Percentiles rank a stretch among this genome's conserved stretches.
phyloP scores from a whole-genome alignment of 345 rosid species.

The Laguncularia racemosa region DNA sequence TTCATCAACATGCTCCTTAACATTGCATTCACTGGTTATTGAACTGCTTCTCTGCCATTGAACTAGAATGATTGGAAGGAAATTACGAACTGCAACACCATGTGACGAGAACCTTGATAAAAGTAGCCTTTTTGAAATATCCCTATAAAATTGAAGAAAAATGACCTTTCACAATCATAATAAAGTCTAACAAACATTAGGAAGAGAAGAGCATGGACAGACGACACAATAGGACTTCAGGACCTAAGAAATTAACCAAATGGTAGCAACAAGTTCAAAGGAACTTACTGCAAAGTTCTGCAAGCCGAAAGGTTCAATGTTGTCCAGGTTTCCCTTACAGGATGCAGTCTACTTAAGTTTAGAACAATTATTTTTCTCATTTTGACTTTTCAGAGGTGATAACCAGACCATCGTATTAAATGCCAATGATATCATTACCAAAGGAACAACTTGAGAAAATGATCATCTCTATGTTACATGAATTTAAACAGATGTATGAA shows the following conservation, averaged over 20 bases:
- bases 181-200: neutral
- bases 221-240: neutral
- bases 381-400: too few relatives aligned
- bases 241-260: neutral
- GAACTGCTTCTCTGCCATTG: constrained; percentile 38
- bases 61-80: constrained; percentile 53
- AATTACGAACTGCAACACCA: constrained; percentile 35
- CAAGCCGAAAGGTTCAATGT: too few relatives aligned
- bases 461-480: too few relatives aligned
- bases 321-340: too few relatives aligned
- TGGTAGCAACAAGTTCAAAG: too few relatives aligned
- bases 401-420: too few relatives aligned
- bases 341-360: too few relatives aligned
- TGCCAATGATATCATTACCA: too few relatives aligned
- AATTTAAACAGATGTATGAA: too few relatives aligned
- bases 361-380: too few relatives aligned
- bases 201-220: neutral
- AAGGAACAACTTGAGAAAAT: too few relatives aligned
- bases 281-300: too few relatives aligned
- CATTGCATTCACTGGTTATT: constrained; percentile 18
- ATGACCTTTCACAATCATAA: neutral
- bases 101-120: constrained; percentile 57
- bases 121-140: constrained; percentile 42
- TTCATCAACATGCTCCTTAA: constrained; percentile 31
- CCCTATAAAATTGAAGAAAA: constrained; percentile 36